Base-by-base conservation (phyloP, 2,329 filamentous ascomycete genomes). In the Fusarium austroafricanum region DNA sequence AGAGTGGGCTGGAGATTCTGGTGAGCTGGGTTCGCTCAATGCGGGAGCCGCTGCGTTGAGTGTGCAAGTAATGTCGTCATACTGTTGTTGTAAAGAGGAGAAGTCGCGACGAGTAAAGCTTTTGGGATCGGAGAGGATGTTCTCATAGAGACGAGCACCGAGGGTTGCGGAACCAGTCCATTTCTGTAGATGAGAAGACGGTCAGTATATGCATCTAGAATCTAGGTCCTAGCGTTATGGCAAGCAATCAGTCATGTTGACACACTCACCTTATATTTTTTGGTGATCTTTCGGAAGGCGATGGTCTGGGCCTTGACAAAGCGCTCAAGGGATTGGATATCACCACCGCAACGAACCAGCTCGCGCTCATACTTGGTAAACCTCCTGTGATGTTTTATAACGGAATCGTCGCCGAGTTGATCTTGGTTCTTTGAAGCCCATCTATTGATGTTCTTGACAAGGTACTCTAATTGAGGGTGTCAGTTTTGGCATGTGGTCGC, bases 241-340 rank as follows among this genome's bases (percentile, higher is more conserved):
- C 28, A 29, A 52, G 11, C n/a, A 21, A 39, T 37, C 11, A 59
- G 38, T 15, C 37, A 50, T 31, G 33, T 47, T 31, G 18, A 29
- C 29, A 44, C 31, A 31, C 29, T 44, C 28, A 73, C 87, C 82
- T 84, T 86, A 79, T 96, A 95, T 76, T 96, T 96, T 77, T 95
- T 96, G 33, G 94, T 81, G 37, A 96, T 90, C 79, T 96, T 96
- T 55, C 88, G 87, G 72, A 96, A 94, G 6, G 91, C 93, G 6
- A 90, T 87, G 11, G 89, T 84, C 75, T 96, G 93, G 3, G 91
- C 90, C 61, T 86, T 84, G 66, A 90, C 87, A 72, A 95, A 96
- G 40, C 92, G 88, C 35, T 87, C 86, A 8, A 96, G 82, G 6
- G 87, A 86, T 54, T 87, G 85, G 54, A 93, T 88, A 67, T 96